Evolutionary conservation across 805 yeast species (phyloP), one percentile per base, ranked within the genome.

Genomic region (Hanseniaspora occidentalis): DNA sequence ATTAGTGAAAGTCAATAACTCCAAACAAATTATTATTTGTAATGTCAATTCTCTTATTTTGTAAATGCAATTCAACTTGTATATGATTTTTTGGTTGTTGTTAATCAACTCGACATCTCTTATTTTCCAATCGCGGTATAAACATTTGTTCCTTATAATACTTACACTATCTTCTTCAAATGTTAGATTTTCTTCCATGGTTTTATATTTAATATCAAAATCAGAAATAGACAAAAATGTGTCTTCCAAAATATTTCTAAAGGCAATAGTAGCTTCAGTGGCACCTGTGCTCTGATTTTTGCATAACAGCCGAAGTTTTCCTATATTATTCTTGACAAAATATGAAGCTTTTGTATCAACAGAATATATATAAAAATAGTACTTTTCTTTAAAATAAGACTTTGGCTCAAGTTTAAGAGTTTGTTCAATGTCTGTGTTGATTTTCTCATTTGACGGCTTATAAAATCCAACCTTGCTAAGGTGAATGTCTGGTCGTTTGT

Each of bases 21-120:
- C 81, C 31, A 75, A 47, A 2, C 71, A 45, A 1, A 73, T 44
- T 2, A 76, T 47, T 0, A 73, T 58, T 49, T 76, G 81, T 24
- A 76, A 50, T 45, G 74, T 78, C 1, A 77, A 70, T 46, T 75
- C 81, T 26, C 79, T 57, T 2, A 70, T 60, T 45, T 74, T 75
- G 43, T 75, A 57, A 29, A 66, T 64, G 29, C 60, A 52, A 2
- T 62, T 50, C 1, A 69, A 44, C 13, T 56, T 61, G 1, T 49
- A 49, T 47, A 20, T 57, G 58, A 6, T 47, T 39, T 24, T 13
- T 36, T 38, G 24, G 19, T 39, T 13, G 29, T 42, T 7, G 31
- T 39, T 18, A 17, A 33, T 18, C 13, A 35, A 29, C n/a, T 35
- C 23, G 2, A 13, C 13, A 16, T 41, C 24, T 21, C 20, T 14